Conservation (phyloP, 208 protist species). For the Trypanosoma scelopori region DNA sequence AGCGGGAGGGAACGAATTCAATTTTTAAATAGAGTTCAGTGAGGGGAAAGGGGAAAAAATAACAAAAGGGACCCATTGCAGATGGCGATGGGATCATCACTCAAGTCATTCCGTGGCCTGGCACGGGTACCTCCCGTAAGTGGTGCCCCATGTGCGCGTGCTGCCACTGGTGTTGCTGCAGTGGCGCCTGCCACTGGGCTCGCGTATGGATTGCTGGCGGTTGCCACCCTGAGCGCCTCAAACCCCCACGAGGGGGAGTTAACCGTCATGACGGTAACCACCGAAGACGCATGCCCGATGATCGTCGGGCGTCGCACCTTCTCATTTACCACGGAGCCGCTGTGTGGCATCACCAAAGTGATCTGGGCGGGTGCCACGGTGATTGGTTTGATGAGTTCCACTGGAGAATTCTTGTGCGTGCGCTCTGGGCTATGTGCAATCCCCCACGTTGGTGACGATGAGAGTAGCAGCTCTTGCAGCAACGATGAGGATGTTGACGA, state of each 20-base stretch:
- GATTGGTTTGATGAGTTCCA: constrained; percentile 26
- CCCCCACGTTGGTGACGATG: neutral
- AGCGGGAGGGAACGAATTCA: too few species aligned
- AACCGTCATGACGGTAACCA: constrained; percentile 14
- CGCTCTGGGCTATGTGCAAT: constrained; percentile 13
- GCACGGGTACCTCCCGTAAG: neutral
- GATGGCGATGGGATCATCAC: neutral
- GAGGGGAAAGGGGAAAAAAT: neutral
- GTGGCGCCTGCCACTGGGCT: neutral
- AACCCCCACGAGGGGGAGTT: constrained; percentile 15
- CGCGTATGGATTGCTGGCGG: constrained; percentile 4
- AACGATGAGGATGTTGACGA: neutral
- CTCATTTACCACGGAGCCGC: constrained; percentile 9
- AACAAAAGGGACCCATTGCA: neutral
- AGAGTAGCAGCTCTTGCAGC: neutral
- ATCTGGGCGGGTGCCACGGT: constrained; percentile 26
- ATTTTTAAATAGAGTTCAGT: too few species aligned
- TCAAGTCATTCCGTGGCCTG: constrained; percentile 10
- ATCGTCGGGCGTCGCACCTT: constrained; percentile 11
- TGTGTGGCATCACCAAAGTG: constrained; percentile 27
- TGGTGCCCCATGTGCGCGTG: constrained; percentile 3
- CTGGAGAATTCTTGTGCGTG: constrained; percentile 21
- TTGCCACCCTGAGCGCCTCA: constrained; percentile 3
- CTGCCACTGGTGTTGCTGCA: constrained; percentile 16
- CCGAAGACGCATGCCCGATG: constrained; percentile 11